Base-by-base conservation (phyloP, 768 basidiomycete species). In the Panaeolus papilionaceus region DNA sequence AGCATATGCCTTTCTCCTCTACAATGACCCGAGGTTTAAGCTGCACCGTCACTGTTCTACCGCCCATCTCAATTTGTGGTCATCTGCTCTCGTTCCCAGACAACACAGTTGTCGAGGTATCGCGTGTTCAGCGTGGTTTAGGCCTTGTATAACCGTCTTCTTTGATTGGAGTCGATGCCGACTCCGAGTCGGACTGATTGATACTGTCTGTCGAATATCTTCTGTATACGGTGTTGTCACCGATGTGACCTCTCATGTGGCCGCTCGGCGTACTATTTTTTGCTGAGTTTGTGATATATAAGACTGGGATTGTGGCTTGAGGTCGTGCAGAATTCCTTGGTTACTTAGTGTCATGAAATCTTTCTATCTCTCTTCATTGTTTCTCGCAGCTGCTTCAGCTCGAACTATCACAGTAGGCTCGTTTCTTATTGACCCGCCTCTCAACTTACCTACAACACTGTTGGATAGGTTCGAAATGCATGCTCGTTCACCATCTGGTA, bases 91-190 rank as follows among this genome's bases (percentile, higher is more conserved):
- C 54, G n/a, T 16, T 58, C 7, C 54, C 33, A 1, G 16, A 3
- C 28, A 37, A 58, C 54, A 28, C 14, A 5, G 6, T 8, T 3
- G 26, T 58, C 26, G 28, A 58, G 33, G 11, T 33, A 28, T 37
- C 28, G 54, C 28, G 54, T 58, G 54, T 28, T 33, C 28, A 18
- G 6, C 11, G 33, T 58, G 26, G 14, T 33, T 58, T 58, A 16
- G 54, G 54, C 11, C 54, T 58, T 37, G 20, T 16, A 58, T 5
- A 14, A 18, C 54, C 54, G 28, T 58, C 54, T 58, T 58, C 54
- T 58, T 58, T 58, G 54, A 58, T 58, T 37, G n/a, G 33, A 58
- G 54, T 37, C 54, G 54, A 58, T 37, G 6, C 28, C 26, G 54
- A 58, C 33, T 33, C 33, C 33, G 33, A 33, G 33, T 33, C 33